Conservation (phyloP, 345 rosid species). For the Linum usitatissimum region DNA sequence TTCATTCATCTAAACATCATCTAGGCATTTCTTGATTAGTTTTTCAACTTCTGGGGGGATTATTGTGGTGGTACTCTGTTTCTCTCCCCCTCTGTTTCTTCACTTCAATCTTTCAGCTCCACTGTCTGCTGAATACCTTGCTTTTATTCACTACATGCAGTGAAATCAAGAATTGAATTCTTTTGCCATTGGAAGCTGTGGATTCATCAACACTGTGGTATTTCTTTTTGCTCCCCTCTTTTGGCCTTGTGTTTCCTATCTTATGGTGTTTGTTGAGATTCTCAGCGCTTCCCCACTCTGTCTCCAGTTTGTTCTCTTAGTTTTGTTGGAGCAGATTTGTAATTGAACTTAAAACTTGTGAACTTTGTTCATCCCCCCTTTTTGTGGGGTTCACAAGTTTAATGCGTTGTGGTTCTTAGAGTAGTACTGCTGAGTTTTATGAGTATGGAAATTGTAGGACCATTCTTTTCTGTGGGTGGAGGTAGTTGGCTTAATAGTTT, state of each 20-base stretch:
- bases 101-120: not conserved
- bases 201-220: not conserved
- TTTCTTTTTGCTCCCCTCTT: not conserved
- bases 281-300: not conserved
- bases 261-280: not conserved
- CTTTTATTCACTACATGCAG: not conserved
- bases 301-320: not conserved
- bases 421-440: not conserved
- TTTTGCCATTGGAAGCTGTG: not conserved
- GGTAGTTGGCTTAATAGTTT: constrained; percentile 14
- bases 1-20: no score
- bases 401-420: constrained; percentile 8
- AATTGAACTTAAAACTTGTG: not conserved
- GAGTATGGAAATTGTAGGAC: constrained; percentile 18
- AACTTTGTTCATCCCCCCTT: not conserved
- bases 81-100: not conserved
- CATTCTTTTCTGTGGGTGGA: constrained; percentile 12
- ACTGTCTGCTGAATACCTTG: not conserved
- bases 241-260: not conserved
- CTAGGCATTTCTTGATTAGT: not conserved
- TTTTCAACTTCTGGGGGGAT: not conserved
- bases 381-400: constrained; percentile 1
- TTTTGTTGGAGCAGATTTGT: not conserved
- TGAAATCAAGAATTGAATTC: not conserved
- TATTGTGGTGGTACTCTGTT: not conserved